Conservation (phyloP, 192 early-diverging fungal species). For the Entomortierella chlamydospora region DNA sequence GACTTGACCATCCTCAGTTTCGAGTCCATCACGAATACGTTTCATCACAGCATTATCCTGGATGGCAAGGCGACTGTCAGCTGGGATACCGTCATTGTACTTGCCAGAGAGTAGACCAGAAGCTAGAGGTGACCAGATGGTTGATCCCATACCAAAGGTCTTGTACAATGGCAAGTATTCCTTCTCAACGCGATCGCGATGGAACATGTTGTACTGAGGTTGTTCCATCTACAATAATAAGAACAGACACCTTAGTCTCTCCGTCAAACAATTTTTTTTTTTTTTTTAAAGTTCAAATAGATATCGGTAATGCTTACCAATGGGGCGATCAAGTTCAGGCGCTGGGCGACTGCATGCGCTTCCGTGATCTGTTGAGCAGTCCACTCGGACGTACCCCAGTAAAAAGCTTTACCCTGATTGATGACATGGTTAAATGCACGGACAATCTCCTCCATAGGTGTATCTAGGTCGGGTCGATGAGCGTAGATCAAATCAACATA, state of each 20-base stretch:
- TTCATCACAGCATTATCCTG: slow-evolving; percentile 70
- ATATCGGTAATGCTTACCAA: slow-evolving; percentile 56
- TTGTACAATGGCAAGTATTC: slow-evolving; percentile 80
- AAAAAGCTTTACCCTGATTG: slow-evolving; percentile 82
- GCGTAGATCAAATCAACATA: slow-evolving; percentile 86
- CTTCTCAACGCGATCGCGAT: slow-evolving; percentile 80
- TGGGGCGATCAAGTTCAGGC: slow-evolving; percentile 75
- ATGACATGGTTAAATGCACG: slow-evolving; percentile 87
- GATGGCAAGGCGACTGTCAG: slow-evolving; percentile 73
- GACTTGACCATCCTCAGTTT: slow-evolving; percentile 71
- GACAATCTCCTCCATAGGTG: slow-evolving; percentile 90
- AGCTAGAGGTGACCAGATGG: slow-evolving; percentile 79
- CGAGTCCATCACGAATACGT: slow-evolving; percentile 62
- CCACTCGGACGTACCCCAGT: slow-evolving; percentile 92
- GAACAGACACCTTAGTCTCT: neutral
- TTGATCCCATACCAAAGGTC: slow-evolving; percentile 74
- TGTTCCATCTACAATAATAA: slow-evolving; percentile 63
- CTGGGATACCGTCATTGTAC: slow-evolving; percentile 77
- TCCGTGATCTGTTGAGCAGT: slow-evolving; percentile 79
- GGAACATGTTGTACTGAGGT: slow-evolving; percentile 90
- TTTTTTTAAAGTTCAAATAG: neutral
- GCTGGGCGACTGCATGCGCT: slow-evolving; percentile 76
- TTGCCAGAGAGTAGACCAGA: slow-evolving; percentile 69
- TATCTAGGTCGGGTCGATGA: slow-evolving; percentile 79
- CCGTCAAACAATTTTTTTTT: too few relatives aligned